Evolutionary conservation across 140 eudicot species (phyloP), one percentile per base, ranked within the genome.

Genomic region (Anethum foeniculum): DNA sequence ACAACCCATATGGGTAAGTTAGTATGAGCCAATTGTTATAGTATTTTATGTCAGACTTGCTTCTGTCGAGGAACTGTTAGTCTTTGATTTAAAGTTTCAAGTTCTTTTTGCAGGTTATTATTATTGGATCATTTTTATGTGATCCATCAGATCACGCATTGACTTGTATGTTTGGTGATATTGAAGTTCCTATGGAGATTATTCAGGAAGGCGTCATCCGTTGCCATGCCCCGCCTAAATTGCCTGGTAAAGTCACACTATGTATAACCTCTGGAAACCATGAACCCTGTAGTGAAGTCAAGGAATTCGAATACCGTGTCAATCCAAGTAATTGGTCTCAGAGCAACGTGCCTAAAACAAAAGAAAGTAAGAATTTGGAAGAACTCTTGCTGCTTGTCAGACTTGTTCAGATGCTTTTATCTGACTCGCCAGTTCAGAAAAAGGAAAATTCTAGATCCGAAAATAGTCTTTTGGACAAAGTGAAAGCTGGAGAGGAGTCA

Each of bases 151-250:
- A 83, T 44, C 74, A 56, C 80, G 80, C 82, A 51, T 95, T 93
- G 94, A 84, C 84, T 81, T 96, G 98, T 76, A 91, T 93, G 99
- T 91, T 96, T 86, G 99, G 98, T 78, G 91, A 93, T 83, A 87
- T 86, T 71, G 93, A 96, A 89, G 98, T 96, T 83, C 97, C 99
- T 8, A 68, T 86, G 67, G 91, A 96, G 86, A 85, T 91, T 15
- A 85, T 96, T 77, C 98, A 91, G 82, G 90, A 96, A 44, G 99
- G 99, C 68, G 98, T 93, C 86, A 82, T 93, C 21, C 67, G 96
- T 84, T 93, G 98, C 77, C 87, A 82, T 38, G 90, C 96, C 69
- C 99, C 99, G 41, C 85, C 94, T 83, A 85, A 81, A 85, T 81
- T 85, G 74, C 90, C 90, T 38, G 97, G 98, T 77, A 93, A 91